These are phyloP conservation scores for Amphibolis antarctica DNA, from an alignment of 106 monocot genomes.

Conservation along the genomic window DNA sequence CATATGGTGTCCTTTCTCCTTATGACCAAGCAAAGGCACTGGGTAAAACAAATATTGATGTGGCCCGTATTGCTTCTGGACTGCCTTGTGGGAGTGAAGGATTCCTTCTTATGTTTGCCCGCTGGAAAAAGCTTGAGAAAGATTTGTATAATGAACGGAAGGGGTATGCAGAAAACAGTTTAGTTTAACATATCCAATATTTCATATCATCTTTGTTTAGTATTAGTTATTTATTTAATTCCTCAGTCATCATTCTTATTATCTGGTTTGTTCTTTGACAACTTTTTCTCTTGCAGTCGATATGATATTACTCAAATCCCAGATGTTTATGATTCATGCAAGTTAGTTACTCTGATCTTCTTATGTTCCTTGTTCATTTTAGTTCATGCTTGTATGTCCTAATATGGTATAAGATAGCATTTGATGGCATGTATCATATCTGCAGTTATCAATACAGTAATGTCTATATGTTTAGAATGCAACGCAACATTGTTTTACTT, in stretches of 20 bases:
- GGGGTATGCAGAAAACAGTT: constrained; percentile 36
- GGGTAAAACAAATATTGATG: constrained; percentile 84
- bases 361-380: not conserved
- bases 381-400: not conserved
- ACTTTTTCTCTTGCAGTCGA: constrained; percentile 43
- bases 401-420: not conserved
- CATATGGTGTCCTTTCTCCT: constrained; percentile 47
- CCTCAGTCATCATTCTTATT: too few species aligned
- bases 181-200: not conserved
- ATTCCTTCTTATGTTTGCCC: constrained; percentile 95
- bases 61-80: constrained; percentile 92
- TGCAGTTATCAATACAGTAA: not conserved
- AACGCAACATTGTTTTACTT: too few species aligned
- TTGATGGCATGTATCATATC: not conserved
- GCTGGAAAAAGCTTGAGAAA: constrained; percentile 97
- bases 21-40: constrained; percentile 95
- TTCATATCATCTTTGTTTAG: not conserved
- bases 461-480: too few species aligned
- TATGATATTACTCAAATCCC: constrained; percentile 98
- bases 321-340: constrained; percentile 99
- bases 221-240: too few species aligned
- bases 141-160: constrained; percentile 95
- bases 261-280: too few species aligned
- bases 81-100: constrained; percentile 96
- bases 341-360: constrained; percentile 41